phyloP scores from a whole-genome alignment of 2,329 filamentous ascomycete species.

The Cladobotryum protrusum region DNA sequence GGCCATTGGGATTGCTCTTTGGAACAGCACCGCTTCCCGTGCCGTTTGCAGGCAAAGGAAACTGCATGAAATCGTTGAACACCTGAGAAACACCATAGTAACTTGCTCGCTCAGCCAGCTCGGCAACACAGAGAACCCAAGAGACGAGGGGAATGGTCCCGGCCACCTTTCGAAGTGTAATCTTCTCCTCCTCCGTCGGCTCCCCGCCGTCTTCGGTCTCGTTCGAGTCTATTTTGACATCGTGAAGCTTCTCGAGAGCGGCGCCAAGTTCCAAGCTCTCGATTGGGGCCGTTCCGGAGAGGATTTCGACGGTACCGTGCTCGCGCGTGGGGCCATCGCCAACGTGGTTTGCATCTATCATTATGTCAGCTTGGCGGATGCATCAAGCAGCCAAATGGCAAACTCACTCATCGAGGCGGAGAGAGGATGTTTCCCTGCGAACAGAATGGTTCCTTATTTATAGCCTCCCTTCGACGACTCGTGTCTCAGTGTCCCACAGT shows the following conservation, averaged over 20 bases:
- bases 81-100: constrained; percentile 10
- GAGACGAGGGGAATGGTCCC: constrained; percentile 7
- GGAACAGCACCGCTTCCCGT: constrained; percentile 9
- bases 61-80: constrained; percentile 12
- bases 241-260: not conserved
- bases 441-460: not conserved
- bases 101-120: constrained; percentile 11
- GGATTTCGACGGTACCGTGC: constrained; percentile 8
- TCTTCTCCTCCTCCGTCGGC: constrained; percentile 8
- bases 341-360: constrained; percentile 6
- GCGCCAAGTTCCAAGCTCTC: constrained; percentile 3
- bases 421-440: not conserved
- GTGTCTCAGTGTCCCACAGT: not conserved
- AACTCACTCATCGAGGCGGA: not conserved
- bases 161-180: constrained; percentile 8
- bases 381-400: not conserved
- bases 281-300: constrained; percentile 2
- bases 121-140: constrained; percentile 10
- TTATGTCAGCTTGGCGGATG: not conserved
- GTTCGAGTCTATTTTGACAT: not conserved
- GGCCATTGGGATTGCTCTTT: constrained; percentile 10
- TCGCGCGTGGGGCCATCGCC: constrained; percentile 5
- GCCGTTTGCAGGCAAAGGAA: constrained; percentile 8
- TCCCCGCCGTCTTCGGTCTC: constrained; percentile 3
- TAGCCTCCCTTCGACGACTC: not conserved